Evolutionary conservation across 345 rosid species (phyloP).

Genomic region (Rhizophora mangle): DNA sequence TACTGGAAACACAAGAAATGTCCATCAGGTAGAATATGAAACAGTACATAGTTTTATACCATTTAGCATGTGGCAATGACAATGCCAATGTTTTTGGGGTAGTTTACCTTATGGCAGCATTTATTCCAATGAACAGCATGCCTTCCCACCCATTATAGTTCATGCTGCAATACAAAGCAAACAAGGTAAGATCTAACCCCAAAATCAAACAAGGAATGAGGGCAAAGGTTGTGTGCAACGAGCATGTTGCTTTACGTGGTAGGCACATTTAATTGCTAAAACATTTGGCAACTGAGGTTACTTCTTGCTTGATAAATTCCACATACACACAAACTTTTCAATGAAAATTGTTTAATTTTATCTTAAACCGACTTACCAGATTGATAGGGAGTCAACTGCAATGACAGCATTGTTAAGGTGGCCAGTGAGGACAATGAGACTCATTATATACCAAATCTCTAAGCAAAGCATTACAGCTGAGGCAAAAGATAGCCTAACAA

Average conservation of each 20-base stretch:
- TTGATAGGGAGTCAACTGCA: slow-evolving; percentile 72
- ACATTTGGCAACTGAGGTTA: too few species aligned
- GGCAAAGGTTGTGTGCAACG: too few species aligned
- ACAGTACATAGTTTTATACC: not conserved
- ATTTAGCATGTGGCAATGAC: not conserved
- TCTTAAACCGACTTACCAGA: slow-evolving; percentile 48
- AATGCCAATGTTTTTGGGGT: not conserved
- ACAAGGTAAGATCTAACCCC: too few species aligned
- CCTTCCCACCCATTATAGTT: slow-evolving; percentile 72
- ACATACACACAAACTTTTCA: too few species aligned
- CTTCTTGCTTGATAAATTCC: too few species aligned
- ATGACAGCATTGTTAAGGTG: slow-evolving; percentile 64
- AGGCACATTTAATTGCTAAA: too few species aligned
- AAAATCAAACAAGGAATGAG: too few species aligned
- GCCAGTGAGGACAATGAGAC: slow-evolving; percentile 66
- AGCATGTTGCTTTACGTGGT: too few species aligned
- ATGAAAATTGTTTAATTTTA: too few species aligned
- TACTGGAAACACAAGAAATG: slow-evolving; percentile 32
- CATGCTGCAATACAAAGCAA: slow-evolving; percentile 45
- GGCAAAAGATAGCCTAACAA: slow-evolving; percentile 69
- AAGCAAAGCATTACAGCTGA: slow-evolving; percentile 86
- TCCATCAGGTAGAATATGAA: not conserved
- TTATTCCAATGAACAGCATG: slow-evolving; percentile 73
- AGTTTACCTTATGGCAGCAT: slow-evolving; percentile 61
- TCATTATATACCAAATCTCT: slow-evolving; percentile 86